Conservation (phyloP, 2,329 filamentous ascomycete species). For the Colletotrichum karsti region DNA sequence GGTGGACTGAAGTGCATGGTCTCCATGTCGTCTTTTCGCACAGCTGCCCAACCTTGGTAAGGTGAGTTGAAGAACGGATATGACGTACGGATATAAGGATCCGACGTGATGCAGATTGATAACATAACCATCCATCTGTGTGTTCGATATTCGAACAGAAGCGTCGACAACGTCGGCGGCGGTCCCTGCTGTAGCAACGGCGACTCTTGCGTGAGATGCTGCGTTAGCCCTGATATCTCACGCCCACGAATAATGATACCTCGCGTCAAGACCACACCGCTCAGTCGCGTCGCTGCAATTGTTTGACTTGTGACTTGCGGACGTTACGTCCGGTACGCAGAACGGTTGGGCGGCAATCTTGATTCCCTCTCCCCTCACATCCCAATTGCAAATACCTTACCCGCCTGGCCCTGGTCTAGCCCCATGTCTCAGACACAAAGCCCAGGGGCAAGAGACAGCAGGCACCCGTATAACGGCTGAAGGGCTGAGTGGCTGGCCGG, state of each 20-base stretch:
- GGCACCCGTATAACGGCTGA: conserved; percentile 21
- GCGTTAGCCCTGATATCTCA: not conserved
- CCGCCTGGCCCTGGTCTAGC: conserved; percentile 12
- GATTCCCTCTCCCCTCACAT: not conserved
- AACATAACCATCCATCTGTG: no score
- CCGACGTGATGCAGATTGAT: not conserved
- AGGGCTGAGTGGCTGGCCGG: conserved; percentile 9
- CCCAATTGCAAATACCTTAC: conserved; percentile 20
- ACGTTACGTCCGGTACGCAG: not conserved
- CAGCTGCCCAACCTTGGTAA: conserved; percentile 17
- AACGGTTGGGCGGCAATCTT: not conserved
- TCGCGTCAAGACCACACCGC: not conserved
- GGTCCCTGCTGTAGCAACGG: not conserved
- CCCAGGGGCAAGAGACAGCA: conserved; percentile 14
- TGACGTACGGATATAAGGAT: conserved; percentile 3
- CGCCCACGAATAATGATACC: not conserved
- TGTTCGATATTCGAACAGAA: no score
- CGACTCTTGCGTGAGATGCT: no score
- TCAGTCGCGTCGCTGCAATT: not conserved
- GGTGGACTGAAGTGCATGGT: no score
- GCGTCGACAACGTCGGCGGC: no score
- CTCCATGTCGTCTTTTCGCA: conserved; percentile 14
- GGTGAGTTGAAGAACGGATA: conserved; percentile 7
- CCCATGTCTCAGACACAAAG: conserved; percentile 15
- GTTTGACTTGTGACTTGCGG: no score